Conservation (phyloP, 2,329 filamentous ascomycete genomes). For the Trichoderma koningiopsis region DNA sequence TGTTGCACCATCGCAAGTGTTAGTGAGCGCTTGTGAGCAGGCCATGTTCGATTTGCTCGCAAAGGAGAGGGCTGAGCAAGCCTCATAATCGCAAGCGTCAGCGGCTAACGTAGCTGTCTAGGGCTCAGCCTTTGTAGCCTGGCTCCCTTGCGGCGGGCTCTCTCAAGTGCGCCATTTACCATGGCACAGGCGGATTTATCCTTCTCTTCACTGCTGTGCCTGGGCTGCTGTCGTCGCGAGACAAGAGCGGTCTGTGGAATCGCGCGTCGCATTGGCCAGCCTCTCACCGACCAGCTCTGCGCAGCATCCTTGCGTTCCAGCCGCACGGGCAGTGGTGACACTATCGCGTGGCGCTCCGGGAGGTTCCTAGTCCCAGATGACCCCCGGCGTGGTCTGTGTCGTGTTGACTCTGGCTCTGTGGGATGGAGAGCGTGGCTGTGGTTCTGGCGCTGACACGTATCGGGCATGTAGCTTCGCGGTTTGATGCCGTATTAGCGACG, state of each 20-base stretch:
- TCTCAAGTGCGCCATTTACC: background rate
- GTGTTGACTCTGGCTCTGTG: background rate
- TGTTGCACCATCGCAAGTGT: background rate
- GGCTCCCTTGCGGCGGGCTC: background rate
- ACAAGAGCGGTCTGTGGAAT: background rate
- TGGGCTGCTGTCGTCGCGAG: background rate
- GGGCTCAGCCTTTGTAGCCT: constrained; percentile 14
- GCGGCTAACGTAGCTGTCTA: background rate
- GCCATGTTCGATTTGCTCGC: background rate
- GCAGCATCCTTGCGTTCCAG: background rate
- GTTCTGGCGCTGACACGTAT: constrained; percentile 22
- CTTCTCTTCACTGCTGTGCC: background rate
- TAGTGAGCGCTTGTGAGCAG: background rate
- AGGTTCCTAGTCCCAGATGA: background rate
- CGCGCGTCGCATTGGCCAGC: background rate
- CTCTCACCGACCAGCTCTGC: background rate
- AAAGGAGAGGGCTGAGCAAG: constrained; percentile 8
- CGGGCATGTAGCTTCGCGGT: background rate
- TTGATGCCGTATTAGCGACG: constrained; percentile 1
- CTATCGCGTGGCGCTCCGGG: background rate
- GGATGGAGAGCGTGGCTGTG: constrained; percentile 17
- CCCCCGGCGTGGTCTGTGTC: background rate
- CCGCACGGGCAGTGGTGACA: constrained; percentile 1
- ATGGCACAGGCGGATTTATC: background rate
- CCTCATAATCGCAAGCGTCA: constrained; percentile 6